Evolutionary conservation across 202 grass and related monocot species (phyloP), one percentile per base, ranked within the genome.

Genomic region (Bolboschoenoplectus hybrid): DNA sequence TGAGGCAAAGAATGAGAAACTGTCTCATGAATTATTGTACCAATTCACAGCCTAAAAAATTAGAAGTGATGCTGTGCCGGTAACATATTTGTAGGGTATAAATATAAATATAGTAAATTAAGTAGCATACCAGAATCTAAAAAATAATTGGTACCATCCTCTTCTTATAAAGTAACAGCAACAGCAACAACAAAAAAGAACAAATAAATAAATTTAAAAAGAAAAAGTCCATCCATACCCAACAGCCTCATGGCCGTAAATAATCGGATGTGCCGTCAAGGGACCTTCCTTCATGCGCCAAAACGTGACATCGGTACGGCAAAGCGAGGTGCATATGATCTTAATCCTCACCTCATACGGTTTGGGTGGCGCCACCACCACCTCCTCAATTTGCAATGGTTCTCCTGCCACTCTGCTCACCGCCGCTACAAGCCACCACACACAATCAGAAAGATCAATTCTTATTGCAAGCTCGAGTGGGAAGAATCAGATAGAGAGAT

Each of bases 261-360:
- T 57, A 38, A 57, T 78, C 2, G 74, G 74, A 57, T 78, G 34
- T 57, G 5, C 74, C 32, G 13, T 13, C 5, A 78, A 2, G 12
- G 74, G 74, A 11, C 78, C 68, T 82, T 86, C 93, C 89, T 93
- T 91, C 63, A 85, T 84, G 51, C 86, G 71, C 85, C 92, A 94
- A 67, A 94, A 89, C 64, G 90, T 94, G 85, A 94, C 3, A n/a
- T 94, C 92, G 0, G 86, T 86, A 85, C 90, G 92, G 86, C 92
- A 94, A 62, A 90, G 49, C 4, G 92, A 90, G 64, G 92, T 92
- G 85, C 92, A 94, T 36, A 92, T 12, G 0, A 71, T 76, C 88
- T 82, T 90, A 52, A 92, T 46, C 7, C 90, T 82, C 64, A 92
- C 88, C 84, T 94, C 92, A 63, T 94, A 75, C 2, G 84, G 85